These are phyloP conservation scores for Anastatica hierochuntica DNA, from an alignment of 345 rosid species.

Conservation along the genomic window DNA sequence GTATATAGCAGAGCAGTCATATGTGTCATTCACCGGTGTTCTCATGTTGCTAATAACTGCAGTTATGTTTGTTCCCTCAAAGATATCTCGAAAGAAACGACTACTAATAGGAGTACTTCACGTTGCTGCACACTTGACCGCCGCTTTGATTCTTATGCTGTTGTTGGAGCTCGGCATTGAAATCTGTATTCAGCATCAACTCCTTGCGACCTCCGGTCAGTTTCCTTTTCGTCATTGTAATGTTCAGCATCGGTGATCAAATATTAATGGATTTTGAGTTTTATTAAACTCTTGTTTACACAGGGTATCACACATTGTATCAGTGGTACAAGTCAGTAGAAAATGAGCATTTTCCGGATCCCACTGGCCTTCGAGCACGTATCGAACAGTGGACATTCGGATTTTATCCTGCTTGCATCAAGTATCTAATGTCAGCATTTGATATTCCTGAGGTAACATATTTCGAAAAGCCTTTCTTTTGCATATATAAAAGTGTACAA, in stretches of 20 bases:
- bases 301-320: conserved; percentile 83
- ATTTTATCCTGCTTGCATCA: conserved; percentile 89
- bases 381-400: conserved; percentile 92
- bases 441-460: conserved; percentile 80
- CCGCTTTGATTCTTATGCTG: conserved; percentile 80
- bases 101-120: conserved; percentile 63
- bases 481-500: too few relatives aligned
- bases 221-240: conserved; percentile 8
- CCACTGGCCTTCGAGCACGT: conserved; percentile 86
- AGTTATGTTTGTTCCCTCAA: conserved; percentile 69
- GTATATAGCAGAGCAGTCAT: conserved; percentile 53
- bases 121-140: conserved; percentile 65
- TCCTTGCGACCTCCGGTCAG: conserved; percentile 77
- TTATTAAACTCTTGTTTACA: not conserved
- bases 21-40: conserved; percentile 65
- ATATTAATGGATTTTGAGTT: too few relatives aligned
- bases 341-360: conserved; percentile 88
- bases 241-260: too few relatives aligned
- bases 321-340: conserved; percentile 88
- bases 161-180: conserved; percentile 80
- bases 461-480: too few relatives aligned
- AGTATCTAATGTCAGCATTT: conserved; percentile 91
- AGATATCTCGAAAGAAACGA: conserved; percentile 66
- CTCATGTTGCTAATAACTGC: conserved; percentile 51
- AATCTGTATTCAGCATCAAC: conserved; percentile 71